A percentile compares a stretch with the other conserved stretches of the same genome.
Evolutionary conservation across 73 alveolate genomes (phyloP).

Genomic region (Durusdinium trenchii): DNA sequence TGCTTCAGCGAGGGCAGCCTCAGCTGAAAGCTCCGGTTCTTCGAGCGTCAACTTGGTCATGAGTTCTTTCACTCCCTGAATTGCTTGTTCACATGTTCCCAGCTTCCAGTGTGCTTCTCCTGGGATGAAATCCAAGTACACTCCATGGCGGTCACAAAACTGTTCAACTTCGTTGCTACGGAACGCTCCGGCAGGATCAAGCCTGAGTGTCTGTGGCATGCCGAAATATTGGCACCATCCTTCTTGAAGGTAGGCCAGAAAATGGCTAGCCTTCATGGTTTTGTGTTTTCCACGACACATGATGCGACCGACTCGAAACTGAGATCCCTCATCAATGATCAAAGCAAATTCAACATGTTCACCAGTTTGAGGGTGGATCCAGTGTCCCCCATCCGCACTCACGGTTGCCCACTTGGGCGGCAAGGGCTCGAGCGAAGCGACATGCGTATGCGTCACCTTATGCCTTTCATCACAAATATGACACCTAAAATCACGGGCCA

Average conservation of each 20-base stretch:
- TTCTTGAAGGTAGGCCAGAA: background rate
- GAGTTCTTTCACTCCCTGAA: too few relatives aligned
- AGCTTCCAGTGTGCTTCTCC: too few relatives aligned
- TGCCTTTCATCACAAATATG: background rate
- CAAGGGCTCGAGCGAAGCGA: background rate
- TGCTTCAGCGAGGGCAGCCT: background rate
- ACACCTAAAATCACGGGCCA: background rate
- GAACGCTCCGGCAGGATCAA: conserved; percentile 4
- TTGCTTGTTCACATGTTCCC: too few relatives aligned
- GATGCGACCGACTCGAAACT: too few relatives aligned
- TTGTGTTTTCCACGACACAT: background rate
- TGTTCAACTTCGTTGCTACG: background rate
- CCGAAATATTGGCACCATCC: conserved; percentile 23
- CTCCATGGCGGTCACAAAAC: background rate
- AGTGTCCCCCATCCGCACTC: too few relatives aligned
- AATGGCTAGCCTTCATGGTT: background rate
- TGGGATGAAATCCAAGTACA: background rate
- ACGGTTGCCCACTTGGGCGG: background rate
- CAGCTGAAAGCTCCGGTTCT: background rate
- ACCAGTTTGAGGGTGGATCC: background rate
- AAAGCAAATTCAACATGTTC: background rate
- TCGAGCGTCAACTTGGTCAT: background rate
- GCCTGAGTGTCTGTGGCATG: background rate
- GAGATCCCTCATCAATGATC: background rate
- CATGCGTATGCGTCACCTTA: background rate